Base-by-base conservation (phyloP, 2,329 filamentous ascomycete genomes). In the Aspergillus sp. region DNA sequence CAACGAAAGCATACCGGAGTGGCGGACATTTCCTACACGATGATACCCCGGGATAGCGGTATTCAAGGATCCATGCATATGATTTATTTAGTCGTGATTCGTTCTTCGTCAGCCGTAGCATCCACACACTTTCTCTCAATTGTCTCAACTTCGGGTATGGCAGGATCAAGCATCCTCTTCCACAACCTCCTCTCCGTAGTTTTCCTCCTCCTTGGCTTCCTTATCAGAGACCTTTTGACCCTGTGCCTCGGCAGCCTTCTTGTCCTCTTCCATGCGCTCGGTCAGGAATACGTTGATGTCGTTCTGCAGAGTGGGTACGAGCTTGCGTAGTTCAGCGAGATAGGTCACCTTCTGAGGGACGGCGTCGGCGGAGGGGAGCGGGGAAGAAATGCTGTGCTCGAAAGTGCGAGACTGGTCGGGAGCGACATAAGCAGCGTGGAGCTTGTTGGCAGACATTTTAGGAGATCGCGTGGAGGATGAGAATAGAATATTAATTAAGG, bases 101-200 rank as follows among this genome's bases (percentile, higher is more conserved):
- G 41, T 44, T 44, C 41, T 10, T 54, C 32, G n/a, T n/a, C 23
- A 54, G 4, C 11, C 23, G 41, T 32, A 27, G 10, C 32, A 36
- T 17, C 47, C 36, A 21, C 17, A 50, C 25, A 2, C 25, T 27
- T 8, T 8, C 15, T 51, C 52, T 47, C 47, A 21, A 58, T 68
- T 69, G 53, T 54, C 58, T 58, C 2, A 27, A 8, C 8, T 42
- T 2, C 8, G 8, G 17, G 5, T 19, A 7, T 5, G 15, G 6
- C 54, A 60, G 50, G 5, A 36, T 63, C 70, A 73, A 55, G 84
- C 84, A 58, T 90, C 88, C 44, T 90, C 88, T 53, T 88, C 87
- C 11, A 85, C 80, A 23, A 88, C 85, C 74, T 96, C 92, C 75
- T 96, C 92, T 51, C 92, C 92, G 72, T 96, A 96, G 71, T 92